A percentile compares a stretch with the other conserved stretches of the same genome.
Conservation (phyloP, 305 asterid species). For the Fraxinus sp. region DNA sequence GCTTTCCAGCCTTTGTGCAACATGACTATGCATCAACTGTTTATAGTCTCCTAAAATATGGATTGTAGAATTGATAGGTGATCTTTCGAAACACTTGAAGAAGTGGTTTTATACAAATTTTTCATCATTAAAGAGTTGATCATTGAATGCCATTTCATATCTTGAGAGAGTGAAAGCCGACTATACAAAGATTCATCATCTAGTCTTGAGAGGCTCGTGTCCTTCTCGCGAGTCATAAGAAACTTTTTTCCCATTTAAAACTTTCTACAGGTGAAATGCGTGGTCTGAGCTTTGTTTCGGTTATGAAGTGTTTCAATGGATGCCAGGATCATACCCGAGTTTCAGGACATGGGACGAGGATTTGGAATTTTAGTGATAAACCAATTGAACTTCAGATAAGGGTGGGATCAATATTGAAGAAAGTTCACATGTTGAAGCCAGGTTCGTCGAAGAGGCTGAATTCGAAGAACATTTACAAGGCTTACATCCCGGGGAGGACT, state of each 20-base stretch:
- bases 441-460: constrained; percentile 74
- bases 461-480: constrained; percentile 74
- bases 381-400: constrained; percentile 71
- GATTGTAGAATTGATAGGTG: neutral
- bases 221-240: neutral
- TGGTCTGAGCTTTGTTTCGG: constrained; percentile 43
- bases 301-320: constrained; percentile 63
- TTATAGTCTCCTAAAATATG: constrained; percentile 5
- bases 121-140: neutral
- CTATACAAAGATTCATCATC: neutral
- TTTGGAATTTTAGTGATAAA: constrained; percentile 70
- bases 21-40: constrained; percentile 11
- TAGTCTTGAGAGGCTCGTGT: neutral
- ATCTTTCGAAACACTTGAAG: constrained; percentile 6
- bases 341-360: constrained; percentile 68
- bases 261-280: constrained; percentile 24
- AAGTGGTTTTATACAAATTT: neutral
- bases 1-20: neutral
- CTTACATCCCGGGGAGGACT: constrained; percentile 63
- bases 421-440: constrained; percentile 64
- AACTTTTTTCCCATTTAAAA: neutral
- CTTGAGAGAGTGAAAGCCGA: neutral
- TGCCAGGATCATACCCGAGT: constrained; percentile 62
- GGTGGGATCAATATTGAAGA: constrained; percentile 76
- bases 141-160: neutral